Conservation (phyloP, 352 stramenopile genomes). For the Pythium grandisporangium region DNA sequence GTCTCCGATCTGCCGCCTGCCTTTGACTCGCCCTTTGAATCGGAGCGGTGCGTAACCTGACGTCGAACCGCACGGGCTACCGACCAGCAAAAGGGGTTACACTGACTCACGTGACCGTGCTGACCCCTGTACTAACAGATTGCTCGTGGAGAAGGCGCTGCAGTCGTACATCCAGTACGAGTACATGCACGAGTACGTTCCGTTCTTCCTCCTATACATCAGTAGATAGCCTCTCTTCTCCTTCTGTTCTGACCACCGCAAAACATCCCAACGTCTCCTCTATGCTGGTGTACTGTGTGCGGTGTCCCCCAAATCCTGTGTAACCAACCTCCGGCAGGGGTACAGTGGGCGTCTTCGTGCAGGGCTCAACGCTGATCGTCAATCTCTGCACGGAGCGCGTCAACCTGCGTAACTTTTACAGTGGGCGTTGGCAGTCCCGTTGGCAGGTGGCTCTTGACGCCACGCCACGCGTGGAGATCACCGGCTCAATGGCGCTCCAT, state of each 20-base stretch:
- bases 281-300: no score
- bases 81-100: slow-evolving; percentile 2
- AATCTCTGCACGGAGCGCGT: slow-evolving; percentile 80
- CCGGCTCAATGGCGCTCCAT: slow-evolving; percentile 71
- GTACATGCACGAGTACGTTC: slow-evolving; percentile 63
- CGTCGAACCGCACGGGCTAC: no score
- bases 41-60: slow-evolving; percentile 41
- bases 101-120: not conserved
- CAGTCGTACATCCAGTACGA: slow-evolving; percentile 80
- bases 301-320: no score
- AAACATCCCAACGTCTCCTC: no score
- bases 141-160: slow-evolving; percentile 49
- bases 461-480: slow-evolving; percentile 31
- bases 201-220: not conserved
- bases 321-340: slow-evolving; percentile 37
- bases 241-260: no score
- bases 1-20: slow-evolving; percentile 28
- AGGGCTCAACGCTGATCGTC: slow-evolving; percentile 51
- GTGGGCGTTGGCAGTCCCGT: slow-evolving; percentile 71
- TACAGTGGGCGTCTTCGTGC: slow-evolving; percentile 70
- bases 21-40: slow-evolving; percentile 43
- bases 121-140: not conserved
- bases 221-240: no score
- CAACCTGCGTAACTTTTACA: slow-evolving; percentile 89
- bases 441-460: slow-evolving; percentile 63